Base-by-base conservation (phyloP, 2,329 filamentous ascomycete genomes). In the Amauroascus verrucosus region DNA sequence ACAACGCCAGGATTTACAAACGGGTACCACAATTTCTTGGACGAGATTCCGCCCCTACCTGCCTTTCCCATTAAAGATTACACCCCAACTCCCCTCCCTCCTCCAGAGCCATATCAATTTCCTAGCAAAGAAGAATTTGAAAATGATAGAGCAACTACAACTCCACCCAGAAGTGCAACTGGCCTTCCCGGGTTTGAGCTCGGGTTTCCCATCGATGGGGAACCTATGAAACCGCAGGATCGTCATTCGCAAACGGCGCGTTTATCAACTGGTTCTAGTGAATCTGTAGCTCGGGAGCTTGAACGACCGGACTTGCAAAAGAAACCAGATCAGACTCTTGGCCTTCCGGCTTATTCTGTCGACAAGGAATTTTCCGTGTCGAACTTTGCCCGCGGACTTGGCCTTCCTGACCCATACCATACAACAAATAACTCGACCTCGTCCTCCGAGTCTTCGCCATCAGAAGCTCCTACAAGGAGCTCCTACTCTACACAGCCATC, bases 401-500 rank as follows among this genome's bases (percentile, higher is more conserved):
- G 68, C 24, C 58, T 72, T 0, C 75, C 78, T 32, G 84, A 84
- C 60, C 78, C 81, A 0, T 84, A 85, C 60, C 82, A 86, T 60
- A 76, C 78, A 3, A 72, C 80, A 0, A 80, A 81, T 1, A 77
- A 79, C 56, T 88, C 84, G 1, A 76, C 78, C 24, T 83, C 82
- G 0, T 87, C 84, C 0, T 81, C 78, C 16, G 76, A 77, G 43
- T 86, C 83, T 1, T 77, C 75, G 0, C 77, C 75, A 37, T 84
- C 81, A 52, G 75, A 77, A n/a, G 70, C 69, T 1, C 80, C 80
- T 60, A 77, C 78, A 56, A 70, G 77, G 1, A 86, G 83, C 61
- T 84, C 83, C 6, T 75, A 76, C 56, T 82, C 81, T 2, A 83
- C 78, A 57, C 76, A 79, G 2, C 75, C 79, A 3, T 72, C 71